Percentiles rank a stretch among this genome's conserved stretches.
Conservation (phyloP, 805 yeast species). For the Ogataea minuta region DNA sequence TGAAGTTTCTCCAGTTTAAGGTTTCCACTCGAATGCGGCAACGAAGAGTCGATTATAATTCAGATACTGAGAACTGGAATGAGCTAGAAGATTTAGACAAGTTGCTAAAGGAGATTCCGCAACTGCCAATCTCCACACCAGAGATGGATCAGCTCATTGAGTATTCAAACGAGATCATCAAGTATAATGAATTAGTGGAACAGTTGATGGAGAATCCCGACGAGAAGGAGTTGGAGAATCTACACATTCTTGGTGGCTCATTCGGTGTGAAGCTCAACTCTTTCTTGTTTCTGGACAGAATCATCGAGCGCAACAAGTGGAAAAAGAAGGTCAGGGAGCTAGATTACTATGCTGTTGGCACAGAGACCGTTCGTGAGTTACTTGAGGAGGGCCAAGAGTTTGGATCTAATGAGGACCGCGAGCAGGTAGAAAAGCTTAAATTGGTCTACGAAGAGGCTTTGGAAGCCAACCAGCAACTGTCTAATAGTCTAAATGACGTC, state of each 20-base stretch:
- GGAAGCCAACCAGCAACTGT: constrained; percentile 15
- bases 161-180: constrained; percentile 49
- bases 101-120: constrained; percentile 47
- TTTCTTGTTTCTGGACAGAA: constrained; percentile 38
- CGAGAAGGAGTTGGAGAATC: constrained; percentile 44
- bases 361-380: constrained; percentile 15
- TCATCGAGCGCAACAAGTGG: constrained; percentile 42
- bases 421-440: constrained; percentile 12
- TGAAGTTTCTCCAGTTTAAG: constrained; percentile 48
- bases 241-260: constrained; percentile 56
- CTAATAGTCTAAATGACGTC: constrained; percentile 2
- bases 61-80: constrained; percentile 26
- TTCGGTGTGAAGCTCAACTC: constrained; percentile 58
- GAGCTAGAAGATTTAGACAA: constrained; percentile 35
- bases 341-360: constrained; percentile 28
- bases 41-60: constrained; percentile 12
- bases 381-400: constrained; percentile 27
- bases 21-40: constrained; percentile 47
- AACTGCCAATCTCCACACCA: constrained; percentile 48
- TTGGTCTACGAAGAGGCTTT: constrained; percentile 15
- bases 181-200: constrained; percentile 48
- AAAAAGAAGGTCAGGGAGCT: constrained; percentile 25
- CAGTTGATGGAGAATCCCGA: constrained; percentile 34
- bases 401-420: constrained; percentile 18
- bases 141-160: constrained; percentile 62